phyloP scores from a whole-genome alignment of 805 yeast genomes.

The Wickerhamiella kurtzmanii region DNA sequence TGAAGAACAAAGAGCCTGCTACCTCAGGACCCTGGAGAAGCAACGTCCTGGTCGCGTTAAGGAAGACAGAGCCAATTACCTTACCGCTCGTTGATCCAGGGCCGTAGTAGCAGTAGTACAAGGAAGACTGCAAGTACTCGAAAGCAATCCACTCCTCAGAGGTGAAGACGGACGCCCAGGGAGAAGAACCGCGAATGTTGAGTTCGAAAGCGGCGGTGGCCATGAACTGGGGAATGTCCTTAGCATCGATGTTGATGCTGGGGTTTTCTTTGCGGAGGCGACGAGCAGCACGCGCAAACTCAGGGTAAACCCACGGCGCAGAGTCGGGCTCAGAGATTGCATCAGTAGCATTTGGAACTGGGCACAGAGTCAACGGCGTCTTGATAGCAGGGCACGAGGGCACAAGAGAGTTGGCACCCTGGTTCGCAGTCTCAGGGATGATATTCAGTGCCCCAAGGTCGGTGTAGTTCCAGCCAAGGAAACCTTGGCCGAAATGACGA shows the following conservation, averaged over 20 bases:
- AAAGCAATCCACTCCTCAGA: constrained; percentile 21
- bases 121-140: constrained; percentile 17
- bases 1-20: constrained; percentile 11
- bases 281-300: constrained; percentile 13
- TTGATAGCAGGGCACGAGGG: constrained; percentile 10
- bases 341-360: constrained; percentile 2
- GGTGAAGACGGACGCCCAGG: constrained; percentile 25
- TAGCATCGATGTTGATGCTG: constrained; percentile 27
- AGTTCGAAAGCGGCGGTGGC: constrained; percentile 39
- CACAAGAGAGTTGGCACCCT: constrained; percentile 20
- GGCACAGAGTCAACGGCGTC: constrained; percentile 11
- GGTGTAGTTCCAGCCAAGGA: constrained; percentile 20
- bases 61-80: constrained; percentile 33
- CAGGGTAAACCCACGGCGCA: constrained; percentile 12
- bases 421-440: constrained; percentile 14
- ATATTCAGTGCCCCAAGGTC: constrained; percentile 16
- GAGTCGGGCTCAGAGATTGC: constrained; percentile 1
- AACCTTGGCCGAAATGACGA: constrained; percentile 22
- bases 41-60: constrained; percentile 37
- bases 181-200: constrained; percentile 36
- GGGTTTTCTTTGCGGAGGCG: constrained; percentile 19
- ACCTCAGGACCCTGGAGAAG: constrained; percentile 30
- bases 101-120: constrained; percentile 22
- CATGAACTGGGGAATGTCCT: constrained; percentile 32
- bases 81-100: constrained; percentile 20